These are phyloP conservation scores for Petunia axillaris DNA, from an alignment of 257 asterid species.

Conservation along the genomic window DNA sequence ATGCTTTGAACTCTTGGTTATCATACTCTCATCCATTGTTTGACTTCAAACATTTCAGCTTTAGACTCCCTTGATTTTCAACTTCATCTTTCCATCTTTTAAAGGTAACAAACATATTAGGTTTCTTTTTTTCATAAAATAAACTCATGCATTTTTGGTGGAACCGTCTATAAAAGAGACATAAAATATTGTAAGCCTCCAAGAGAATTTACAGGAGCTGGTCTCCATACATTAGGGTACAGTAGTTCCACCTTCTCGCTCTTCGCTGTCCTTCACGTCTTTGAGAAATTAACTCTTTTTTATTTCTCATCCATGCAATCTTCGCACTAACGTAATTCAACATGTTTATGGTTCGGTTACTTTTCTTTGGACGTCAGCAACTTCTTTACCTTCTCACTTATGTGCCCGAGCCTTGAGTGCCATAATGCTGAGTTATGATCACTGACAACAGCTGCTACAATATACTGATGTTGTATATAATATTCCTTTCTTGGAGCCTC, in stretches of 20 bases:
- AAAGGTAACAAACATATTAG: no score
- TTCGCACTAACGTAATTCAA: neutral
- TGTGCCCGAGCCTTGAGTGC: neutral
- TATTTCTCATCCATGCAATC: neutral
- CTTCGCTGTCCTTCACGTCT: neutral
- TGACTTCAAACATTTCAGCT: no score
- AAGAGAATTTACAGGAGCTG: neutral
- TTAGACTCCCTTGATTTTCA: no score
- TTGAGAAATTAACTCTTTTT: neutral
- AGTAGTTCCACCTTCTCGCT: conserved; percentile 15
- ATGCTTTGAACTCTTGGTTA: no score
- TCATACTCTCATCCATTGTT: no score
- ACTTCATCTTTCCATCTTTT: no score
- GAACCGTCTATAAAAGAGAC: neutral
- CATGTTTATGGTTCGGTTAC: neutral
- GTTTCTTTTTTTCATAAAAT: neutral
- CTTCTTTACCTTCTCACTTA: conserved; percentile 23
- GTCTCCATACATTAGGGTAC: conserved; percentile 23
- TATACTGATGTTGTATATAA: neutral
- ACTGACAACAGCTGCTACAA: neutral
- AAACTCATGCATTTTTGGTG: neutral
- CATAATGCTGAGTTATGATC: neutral
- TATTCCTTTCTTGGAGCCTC: neutral
- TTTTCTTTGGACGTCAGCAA: neutral
- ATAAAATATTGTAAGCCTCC: neutral